Evolutionary conservation across 441 rosid species (phyloP).

Genomic region (Geranium incanum): DNA sequence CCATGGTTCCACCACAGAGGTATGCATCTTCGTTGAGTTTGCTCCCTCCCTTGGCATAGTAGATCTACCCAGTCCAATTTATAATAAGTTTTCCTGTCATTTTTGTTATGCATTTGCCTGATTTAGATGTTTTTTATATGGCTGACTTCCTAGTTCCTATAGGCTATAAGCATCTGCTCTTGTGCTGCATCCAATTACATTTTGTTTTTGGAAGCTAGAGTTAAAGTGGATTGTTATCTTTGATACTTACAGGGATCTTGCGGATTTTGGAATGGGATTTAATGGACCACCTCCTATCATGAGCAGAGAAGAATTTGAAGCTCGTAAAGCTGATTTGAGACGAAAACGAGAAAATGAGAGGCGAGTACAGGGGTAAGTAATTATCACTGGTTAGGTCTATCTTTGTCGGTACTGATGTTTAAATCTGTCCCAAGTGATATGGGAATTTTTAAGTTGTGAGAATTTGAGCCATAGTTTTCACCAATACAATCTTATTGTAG

Average conservation of each 20-base stretch:
- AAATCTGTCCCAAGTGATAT: not conserved
- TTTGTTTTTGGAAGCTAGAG: not conserved
- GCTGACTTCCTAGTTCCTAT: not conserved
- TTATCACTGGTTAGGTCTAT: not conserved
- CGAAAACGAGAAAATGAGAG: conserved; percentile 80
- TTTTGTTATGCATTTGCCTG: not conserved
- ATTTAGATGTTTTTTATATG: not conserved
- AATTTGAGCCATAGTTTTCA: not conserved
- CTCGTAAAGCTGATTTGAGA: conserved; percentile 80
- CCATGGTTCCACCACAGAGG: conserved; percentile 60
- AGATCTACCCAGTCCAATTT: not conserved
- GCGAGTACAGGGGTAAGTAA: conserved; percentile 60
- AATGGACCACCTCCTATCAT: conserved; percentile 60
- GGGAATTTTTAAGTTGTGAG: not conserved
- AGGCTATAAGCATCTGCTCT: not conserved
- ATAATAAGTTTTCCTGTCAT: not conserved
- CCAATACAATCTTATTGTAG: not conserved
- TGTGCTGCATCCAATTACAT: not conserved
- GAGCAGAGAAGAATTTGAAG: conserved; percentile 93
- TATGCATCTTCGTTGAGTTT: conserved; percentile 16
- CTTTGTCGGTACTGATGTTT: not conserved
- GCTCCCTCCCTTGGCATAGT: not conserved
- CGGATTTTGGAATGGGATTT: conserved; percentile 76
- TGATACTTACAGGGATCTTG: conserved; percentile 55
- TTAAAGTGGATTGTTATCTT: conserved; percentile 1